Evolutionary conservation across 2,329 filamentous ascomycete genomes (phyloP).

Genomic region (Epichloe festucae): DNA sequence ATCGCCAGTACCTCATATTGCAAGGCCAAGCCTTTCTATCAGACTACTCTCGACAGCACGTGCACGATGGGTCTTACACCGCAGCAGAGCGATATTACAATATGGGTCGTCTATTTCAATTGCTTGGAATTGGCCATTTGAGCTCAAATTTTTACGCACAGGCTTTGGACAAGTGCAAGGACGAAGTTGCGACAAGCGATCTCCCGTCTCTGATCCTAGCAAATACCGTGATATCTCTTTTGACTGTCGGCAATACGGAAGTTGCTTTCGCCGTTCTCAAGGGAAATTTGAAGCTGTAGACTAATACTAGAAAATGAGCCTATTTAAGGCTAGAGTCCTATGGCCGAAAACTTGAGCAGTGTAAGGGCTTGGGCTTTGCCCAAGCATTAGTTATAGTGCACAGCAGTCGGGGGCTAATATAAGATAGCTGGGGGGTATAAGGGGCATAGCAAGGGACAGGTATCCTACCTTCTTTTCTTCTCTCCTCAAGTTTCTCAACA

Average conservation of each 20-base stretch:
- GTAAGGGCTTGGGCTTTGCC: no score
- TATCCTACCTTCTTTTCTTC: no score
- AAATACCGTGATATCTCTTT: constrained; percentile 20
- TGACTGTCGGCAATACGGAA: constrained; percentile 17
- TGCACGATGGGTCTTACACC: constrained; percentile 1
- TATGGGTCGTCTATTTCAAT: constrained; percentile 24
- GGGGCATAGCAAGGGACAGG: no score
- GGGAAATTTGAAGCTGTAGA: constrained; percentile 13
- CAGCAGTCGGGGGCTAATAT: no score
- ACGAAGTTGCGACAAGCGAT: constrained; percentile 7
- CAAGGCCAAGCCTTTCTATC: constrained; percentile 73
- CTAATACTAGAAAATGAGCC: background rate
- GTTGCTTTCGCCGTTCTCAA: constrained; percentile 17
- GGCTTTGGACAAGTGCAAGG: constrained; percentile 14
- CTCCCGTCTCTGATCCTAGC: constrained; percentile 18
- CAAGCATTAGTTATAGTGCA: no score
- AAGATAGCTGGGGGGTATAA: no score
- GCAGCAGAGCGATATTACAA: constrained; percentile 26
- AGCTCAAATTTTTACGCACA: constrained; percentile 57
- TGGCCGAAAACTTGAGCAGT: no score
- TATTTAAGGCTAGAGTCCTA: no score
- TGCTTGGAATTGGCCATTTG: constrained; percentile 30
- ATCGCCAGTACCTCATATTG: constrained; percentile 74
- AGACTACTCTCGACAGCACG: constrained; percentile 16
- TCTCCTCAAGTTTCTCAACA: no score